Base-by-base conservation (phyloP, 2,329 filamentous ascomycete species). In the Fusarium neocosmosporiellum region DNA sequence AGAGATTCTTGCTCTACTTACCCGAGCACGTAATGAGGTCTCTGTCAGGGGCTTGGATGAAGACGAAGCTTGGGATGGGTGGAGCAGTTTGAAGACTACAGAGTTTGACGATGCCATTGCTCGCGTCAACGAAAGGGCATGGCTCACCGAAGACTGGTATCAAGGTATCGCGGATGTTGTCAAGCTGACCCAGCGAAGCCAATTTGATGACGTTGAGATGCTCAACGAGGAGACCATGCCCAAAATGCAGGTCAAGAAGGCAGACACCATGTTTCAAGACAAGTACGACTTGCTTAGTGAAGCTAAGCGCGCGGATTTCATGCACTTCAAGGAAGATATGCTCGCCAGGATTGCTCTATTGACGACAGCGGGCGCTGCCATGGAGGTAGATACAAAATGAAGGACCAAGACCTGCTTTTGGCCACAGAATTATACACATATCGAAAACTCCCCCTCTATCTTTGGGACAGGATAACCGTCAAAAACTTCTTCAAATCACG, bases 231-330 rank as follows among this genome's bases (percentile, higher is more conserved):
- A 77, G 46, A 63, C 62, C 4, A 71, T 69, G 24, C 72, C 77
- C 69, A 84, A 80, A 66, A 78, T 83, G 39, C 83, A 86, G 65
- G 78, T 86, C 31, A 82, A 90, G 81, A 80, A 86, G 65, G 83
- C 86, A 10, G 89, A 90, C 71, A 93, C 91, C 3, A 95, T 95
- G 93, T 89, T 95, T 75, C 92, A 95, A 80, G 90, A 92, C 71
- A 87, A 88, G 54, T 91, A 93, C 76, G 92, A 95, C 76, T 94
- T 91, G 76, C 80, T 95, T 75, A 91, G 90, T 70, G 89, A 91
- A 57, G 84, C 86, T 69, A 90, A 89, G 73, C 86, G 87, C 74
- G 84, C 84, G 43, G 89, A 92, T 13, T 95, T 91, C 78, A 83
- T 80, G 50, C 80, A 79, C 20, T 96, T 93, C 94, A 91, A 91